Evolutionary conservation across 345 rosid species (phyloP).

Genomic region (Euphorbia pulcherrima): DNA sequence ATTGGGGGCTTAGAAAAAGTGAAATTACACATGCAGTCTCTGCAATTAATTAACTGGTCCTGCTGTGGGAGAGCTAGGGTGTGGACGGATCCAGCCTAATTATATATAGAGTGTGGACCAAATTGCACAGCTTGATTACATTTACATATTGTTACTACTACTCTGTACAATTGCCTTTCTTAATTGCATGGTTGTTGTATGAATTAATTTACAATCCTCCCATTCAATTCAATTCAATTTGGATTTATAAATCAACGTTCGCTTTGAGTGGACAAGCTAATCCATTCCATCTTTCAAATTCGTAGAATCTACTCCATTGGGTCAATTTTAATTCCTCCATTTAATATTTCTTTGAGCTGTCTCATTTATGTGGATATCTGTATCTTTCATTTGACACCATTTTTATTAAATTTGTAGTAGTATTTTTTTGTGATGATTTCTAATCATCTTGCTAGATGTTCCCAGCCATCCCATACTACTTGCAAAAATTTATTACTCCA

Average conservation of each 20-base stretch:
- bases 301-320: not conserved
- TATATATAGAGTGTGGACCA: too few species aligned
- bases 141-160: not conserved
- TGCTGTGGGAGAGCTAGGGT: not conserved
- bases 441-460: too few species aligned
- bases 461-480: too few species aligned
- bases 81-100: not conserved
- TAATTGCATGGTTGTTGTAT: slow-evolving; percentile 20
- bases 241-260: slow-evolving; percentile 3
- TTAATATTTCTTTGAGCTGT: not conserved
- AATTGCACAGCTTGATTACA: too few species aligned
- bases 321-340: too few species aligned
- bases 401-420: too few species aligned
- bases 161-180: not conserved
- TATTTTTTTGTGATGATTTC: too few species aligned
- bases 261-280: slow-evolving; percentile 2
- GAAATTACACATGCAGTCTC: too few species aligned
- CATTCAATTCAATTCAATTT: slow-evolving; percentile 15
- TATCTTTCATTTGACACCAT: too few species aligned
- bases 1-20: too few species aligned
- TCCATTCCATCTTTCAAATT: not conserved
- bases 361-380: not conserved
- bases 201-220: slow-evolving; percentile 14
- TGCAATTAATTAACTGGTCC: not conserved
- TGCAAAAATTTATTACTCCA: too few species aligned